Evolutionary conservation across 2,329 filamentous ascomycete species (phyloP).

Genomic region (Pseudogymnoascus sp.): DNA sequence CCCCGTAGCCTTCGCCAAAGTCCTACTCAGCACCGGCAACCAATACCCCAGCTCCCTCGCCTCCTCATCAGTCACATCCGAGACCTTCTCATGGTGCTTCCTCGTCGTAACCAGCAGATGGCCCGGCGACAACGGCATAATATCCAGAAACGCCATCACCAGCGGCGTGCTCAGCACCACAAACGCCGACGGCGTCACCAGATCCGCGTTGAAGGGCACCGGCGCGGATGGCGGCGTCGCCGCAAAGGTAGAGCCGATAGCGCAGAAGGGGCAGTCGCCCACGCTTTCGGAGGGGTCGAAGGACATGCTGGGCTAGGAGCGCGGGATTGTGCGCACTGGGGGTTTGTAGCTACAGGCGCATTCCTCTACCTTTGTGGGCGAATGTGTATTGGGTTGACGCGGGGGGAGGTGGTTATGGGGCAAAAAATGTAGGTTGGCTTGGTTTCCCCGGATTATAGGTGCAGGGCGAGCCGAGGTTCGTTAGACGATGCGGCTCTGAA

Average conservation of each 20-base stretch:
- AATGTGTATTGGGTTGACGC: background rate
- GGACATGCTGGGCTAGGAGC: background rate
- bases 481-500: background rate
- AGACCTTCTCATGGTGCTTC: constrained; percentile 68
- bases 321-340: background rate
- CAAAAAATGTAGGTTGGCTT: background rate
- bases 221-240: constrained; percentile 30
- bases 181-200: constrained; percentile 38
- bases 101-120: constrained; percentile 79
- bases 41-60: constrained; percentile 57
- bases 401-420: background rate
- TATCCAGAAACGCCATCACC: constrained; percentile 85
- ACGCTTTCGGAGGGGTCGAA: background rate
- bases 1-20: constrained; percentile 60
- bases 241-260: constrained; percentile 42
- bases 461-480: background rate
- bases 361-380: background rate
- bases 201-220: constrained; percentile 24
- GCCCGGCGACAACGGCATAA: constrained; percentile 75
- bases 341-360: background rate
- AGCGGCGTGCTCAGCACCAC: constrained; percentile 70
- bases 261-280: constrained; percentile 52
- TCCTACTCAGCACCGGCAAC: constrained; percentile 65
- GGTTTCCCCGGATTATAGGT: background rate
- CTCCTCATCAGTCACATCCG: constrained; percentile 56